Evolutionary conservation across 78 protist genomes (phyloP).

Genomic region (Dictyostelium brefeldianum): DNA sequence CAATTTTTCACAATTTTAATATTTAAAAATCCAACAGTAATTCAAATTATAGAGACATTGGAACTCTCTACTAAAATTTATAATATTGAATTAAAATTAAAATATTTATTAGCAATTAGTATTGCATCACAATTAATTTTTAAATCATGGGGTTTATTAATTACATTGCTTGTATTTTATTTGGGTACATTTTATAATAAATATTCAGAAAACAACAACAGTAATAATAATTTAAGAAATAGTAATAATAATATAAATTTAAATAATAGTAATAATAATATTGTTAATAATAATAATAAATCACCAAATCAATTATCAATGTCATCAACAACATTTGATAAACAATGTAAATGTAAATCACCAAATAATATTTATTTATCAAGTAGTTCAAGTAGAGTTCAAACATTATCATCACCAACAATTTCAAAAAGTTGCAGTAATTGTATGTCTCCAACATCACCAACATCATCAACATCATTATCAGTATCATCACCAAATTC

Average conservation of each 20-base stretch:
- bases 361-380: not conserved
- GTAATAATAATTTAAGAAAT: not conserved
- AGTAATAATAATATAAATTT: not conserved
- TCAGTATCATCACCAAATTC: not conserved
- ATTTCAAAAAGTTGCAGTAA: not conserved
- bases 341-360: not conserved
- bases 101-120: constrained; percentile 40
- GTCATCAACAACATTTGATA: not conserved
- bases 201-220: not conserved
- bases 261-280: not conserved
- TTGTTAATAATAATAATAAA: not conserved
- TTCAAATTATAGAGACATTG: constrained; percentile 24
- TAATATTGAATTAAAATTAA: constrained; percentile 18
- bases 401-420: constrained; percentile 20
- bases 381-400: constrained; percentile 18
- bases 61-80: constrained; percentile 26
- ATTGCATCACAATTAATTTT: constrained; percentile 1
- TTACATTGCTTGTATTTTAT: not conserved
- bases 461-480: not conserved
- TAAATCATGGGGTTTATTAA: constrained; percentile 29
- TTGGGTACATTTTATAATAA: constrained; percentile 40
- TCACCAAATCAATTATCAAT: constrained; percentile 14
- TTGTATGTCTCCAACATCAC: not conserved
- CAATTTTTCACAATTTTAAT: not conserved
- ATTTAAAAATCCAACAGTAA: constrained; percentile 1